Base-by-base conservation (phyloP, 1,139 yeast species). In the Debaryomycetaceae sp. region DNA sequence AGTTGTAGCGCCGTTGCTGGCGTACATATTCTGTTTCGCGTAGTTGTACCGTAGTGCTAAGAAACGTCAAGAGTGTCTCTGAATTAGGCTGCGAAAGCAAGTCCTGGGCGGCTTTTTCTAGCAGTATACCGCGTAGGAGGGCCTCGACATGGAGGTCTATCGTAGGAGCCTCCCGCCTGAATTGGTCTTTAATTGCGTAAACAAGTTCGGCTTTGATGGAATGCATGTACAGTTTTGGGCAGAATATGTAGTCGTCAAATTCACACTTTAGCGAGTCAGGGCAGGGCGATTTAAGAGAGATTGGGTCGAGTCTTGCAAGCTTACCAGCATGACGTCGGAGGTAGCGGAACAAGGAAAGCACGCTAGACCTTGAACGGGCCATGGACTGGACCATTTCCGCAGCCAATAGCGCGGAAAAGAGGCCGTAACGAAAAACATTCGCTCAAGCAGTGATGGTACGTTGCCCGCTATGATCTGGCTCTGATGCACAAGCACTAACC, bases 401-500 rank as follows among this genome's bases (percentile, higher is more conserved):
- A n/a, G n/a, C n/a, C n/a, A n/a, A n/a, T n/a, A n/a, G n/a, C n/a
- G n/a, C n/a, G n/a, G n/a, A n/a, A n/a, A n/a, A n/a, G n/a, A n/a
- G n/a, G n/a, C n/a, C n/a, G n/a, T n/a, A n/a, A n/a, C n/a, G n/a
- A n/a, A n/a, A n/a, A n/a, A n/a, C n/a, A 5, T 14, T n/a, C 13
- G n/a, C 11, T 12, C 4, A 13, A 23, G 11, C 14, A 23, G 15
- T 23, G 39, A 37, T 19, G 37, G 41, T 10, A 15, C 25, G 4
- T 26, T 38, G n/a, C n/a, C n/a, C n/a, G n/a, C n/a, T n/a, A n/a
- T n/a, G 13, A 15, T 22, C 21, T 10, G 21, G 7, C 13, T 13
- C n/a, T 16, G 23, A 21, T 2, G 14, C 21, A 29, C 30, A 27
- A 30, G 28, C 33, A 12, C n/a, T 33, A 55, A 61, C 51, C 62